phyloP scores from a whole-genome alignment of 2,329 filamentous ascomycete species.

The Rhinocladiella similis region DNA sequence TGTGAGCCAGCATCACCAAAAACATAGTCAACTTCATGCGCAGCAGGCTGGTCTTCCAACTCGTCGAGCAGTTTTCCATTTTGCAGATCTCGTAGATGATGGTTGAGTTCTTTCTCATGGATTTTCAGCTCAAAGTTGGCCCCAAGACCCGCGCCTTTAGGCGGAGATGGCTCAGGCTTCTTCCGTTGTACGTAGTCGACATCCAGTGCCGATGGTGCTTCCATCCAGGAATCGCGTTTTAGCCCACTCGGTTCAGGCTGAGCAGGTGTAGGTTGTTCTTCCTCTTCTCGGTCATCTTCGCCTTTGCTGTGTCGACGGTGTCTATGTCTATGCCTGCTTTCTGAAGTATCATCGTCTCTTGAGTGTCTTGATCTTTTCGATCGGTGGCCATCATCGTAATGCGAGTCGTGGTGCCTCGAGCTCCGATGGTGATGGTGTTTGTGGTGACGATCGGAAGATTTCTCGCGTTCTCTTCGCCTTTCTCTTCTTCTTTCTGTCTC shows the following conservation, averaged over 20 bases:
- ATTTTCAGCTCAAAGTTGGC: slow-evolving; percentile 69
- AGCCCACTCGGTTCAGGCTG: slow-evolving; percentile 39
- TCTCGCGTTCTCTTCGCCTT: slow-evolving; percentile 42
- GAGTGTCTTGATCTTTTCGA: slow-evolving; percentile 49
- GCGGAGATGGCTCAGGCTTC: slow-evolving; percentile 50
- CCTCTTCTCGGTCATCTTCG: slow-evolving; percentile 29
- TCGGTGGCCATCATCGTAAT: slow-evolving; percentile 52
- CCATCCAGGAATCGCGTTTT: slow-evolving; percentile 91
- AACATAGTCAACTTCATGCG: slow-evolving; percentile 71
- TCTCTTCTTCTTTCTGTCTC: slow-evolving; percentile 37
- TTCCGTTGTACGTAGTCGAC: slow-evolving; percentile 70
- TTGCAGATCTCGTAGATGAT: slow-evolving; percentile 63
- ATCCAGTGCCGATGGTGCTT: slow-evolving; percentile 75
- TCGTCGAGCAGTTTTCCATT: slow-evolving; percentile 55
- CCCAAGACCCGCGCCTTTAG: slow-evolving; percentile 43
- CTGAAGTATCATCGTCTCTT: slow-evolving; percentile 19
- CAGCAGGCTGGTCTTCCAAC: slow-evolving; percentile 45
- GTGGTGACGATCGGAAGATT: slow-evolving; percentile 34
- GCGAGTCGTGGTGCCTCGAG: slow-evolving; percentile 44
- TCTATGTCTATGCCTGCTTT: slow-evolving; percentile 36
- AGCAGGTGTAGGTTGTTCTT: slow-evolving; percentile 35
- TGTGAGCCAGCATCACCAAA: slow-evolving; percentile 88
- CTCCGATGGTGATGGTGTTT: slow-evolving; percentile 34
- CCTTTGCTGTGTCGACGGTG: slow-evolving; percentile 25
- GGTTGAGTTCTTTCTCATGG: slow-evolving; percentile 80